phyloP scores from a whole-genome alignment of 1,139 yeast species.

The Yamadazyma spencermartinsiae region DNA sequence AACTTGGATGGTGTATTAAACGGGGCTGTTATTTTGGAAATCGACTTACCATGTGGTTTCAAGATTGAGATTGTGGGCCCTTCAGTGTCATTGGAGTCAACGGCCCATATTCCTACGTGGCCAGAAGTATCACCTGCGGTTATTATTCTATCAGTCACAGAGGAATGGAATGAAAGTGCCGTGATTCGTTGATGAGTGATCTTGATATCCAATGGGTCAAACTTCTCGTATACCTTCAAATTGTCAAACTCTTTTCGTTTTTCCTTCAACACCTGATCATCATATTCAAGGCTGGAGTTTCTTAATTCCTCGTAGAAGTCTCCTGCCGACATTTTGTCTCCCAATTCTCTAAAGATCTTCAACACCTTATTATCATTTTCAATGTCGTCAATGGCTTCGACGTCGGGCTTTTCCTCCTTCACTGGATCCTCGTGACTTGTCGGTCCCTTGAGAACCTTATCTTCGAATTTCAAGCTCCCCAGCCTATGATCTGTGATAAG shows the following conservation, averaged over 20 bases:
- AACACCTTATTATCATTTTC: slow-evolving; percentile 37
- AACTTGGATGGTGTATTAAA: slow-evolving; percentile 52
- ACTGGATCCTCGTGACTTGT: slow-evolving; percentile 18
- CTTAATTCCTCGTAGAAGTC: slow-evolving; percentile 66
- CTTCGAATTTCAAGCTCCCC: slow-evolving; percentile 36
- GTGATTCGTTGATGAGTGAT: slow-evolving; percentile 75
- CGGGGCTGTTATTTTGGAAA: slow-evolving; percentile 63
- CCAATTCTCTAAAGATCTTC: slow-evolving; percentile 42
- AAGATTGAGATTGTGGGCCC: slow-evolving; percentile 61
- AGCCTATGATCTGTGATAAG: slow-evolving; percentile 45
- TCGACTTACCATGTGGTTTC: slow-evolving; percentile 74
- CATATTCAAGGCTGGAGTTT: slow-evolving; percentile 22
- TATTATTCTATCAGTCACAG: slow-evolving; percentile 58
- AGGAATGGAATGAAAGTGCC: slow-evolving; percentile 74
- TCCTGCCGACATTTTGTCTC: slow-evolving; percentile 69
- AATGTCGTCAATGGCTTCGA: slow-evolving; percentile 19
- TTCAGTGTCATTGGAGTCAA: slow-evolving; percentile 34
- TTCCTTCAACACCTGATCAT: slow-evolving; percentile 40
- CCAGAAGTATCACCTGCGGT: slow-evolving; percentile 90
- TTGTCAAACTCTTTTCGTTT: slow-evolving; percentile 54
- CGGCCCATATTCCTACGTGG: slow-evolving; percentile 86
- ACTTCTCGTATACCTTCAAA: slow-evolving; percentile 51
- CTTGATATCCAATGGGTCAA: slow-evolving; percentile 71
- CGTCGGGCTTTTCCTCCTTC: slow-evolving; percentile 21
- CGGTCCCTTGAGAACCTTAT: slow-evolving; percentile 22